Evolutionary conservation across 2,329 filamentous ascomycete species (phyloP).

Genomic region (Cadophora gregata): DNA sequence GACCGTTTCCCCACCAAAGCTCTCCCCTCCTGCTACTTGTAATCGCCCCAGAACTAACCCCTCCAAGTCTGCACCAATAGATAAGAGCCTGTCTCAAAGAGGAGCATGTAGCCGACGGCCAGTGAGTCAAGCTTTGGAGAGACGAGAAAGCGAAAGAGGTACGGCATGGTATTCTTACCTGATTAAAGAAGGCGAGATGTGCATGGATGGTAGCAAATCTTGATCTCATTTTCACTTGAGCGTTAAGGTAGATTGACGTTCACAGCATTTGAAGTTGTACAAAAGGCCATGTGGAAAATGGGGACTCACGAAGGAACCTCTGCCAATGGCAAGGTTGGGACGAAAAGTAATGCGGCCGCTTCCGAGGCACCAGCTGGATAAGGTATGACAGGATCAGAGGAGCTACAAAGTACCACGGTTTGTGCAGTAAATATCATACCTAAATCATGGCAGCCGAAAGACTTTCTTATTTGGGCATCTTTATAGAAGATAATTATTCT

Average conservation of each 20-base stretch:
- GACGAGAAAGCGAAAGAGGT: too few relatives aligned
- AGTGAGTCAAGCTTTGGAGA: neutral
- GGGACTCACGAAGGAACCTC: neutral
- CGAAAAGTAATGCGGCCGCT: neutral
- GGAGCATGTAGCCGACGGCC: neutral
- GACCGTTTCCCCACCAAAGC: conserved; percentile 11
- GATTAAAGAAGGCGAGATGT: neutral
- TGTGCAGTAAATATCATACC: too few relatives aligned
- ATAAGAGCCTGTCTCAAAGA: conserved; percentile 8
- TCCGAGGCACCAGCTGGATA: neutral
- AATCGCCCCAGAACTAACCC: neutral
- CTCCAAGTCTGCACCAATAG: conserved; percentile 13
- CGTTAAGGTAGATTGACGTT: neutral
- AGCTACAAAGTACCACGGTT: neutral
- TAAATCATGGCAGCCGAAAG: neutral
- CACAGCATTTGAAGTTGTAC: neutral
- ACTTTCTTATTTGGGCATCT: too few relatives aligned
- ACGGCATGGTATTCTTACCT: neutral
- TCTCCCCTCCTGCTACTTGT: neutral
- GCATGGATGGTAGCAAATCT: neutral
- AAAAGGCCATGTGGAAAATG: neutral
- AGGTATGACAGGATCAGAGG: conserved; percentile 7
- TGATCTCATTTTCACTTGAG: neutral
- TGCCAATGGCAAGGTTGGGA: neutral
- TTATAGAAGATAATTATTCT: too few relatives aligned